Conservation (phyloP, 345 rosid species). For the sweet orange (Citrus sinensis) region DNA sequence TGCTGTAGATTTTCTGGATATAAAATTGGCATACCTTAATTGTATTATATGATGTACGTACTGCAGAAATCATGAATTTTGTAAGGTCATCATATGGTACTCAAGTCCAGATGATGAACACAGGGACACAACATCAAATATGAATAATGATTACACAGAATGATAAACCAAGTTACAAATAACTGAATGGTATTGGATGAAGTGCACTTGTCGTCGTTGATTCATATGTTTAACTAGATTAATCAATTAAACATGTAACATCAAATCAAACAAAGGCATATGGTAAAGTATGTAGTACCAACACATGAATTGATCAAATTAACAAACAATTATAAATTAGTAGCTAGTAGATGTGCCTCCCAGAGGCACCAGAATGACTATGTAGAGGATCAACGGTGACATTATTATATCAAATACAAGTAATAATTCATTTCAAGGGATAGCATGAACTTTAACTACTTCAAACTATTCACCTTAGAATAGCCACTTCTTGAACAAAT, state of each 20-base stretch:
- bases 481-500: constrained; percentile 69
- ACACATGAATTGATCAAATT: neutral
- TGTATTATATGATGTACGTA: neutral
- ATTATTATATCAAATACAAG: neutral
- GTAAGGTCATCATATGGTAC: neutral
- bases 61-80: neutral
- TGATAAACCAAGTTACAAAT: neutral
- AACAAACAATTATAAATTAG: neutral
- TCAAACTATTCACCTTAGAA: constrained; percentile 46
- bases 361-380: neutral
- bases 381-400: neutral
- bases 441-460: constrained; percentile 5
- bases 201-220: neutral
- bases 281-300: neutral
- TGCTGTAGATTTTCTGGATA: neutral
- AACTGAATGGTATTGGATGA: neutral
- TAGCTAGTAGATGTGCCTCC: neutral
- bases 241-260: neutral
- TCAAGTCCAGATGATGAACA: neutral
- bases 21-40: neutral
- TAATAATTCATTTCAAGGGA: neutral
- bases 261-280: neutral
- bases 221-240: neutral
- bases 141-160: neutral
- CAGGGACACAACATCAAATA: neutral